Base-by-base conservation (phyloP, 306 rosid genomes). In the Vigna mungo region DNA sequence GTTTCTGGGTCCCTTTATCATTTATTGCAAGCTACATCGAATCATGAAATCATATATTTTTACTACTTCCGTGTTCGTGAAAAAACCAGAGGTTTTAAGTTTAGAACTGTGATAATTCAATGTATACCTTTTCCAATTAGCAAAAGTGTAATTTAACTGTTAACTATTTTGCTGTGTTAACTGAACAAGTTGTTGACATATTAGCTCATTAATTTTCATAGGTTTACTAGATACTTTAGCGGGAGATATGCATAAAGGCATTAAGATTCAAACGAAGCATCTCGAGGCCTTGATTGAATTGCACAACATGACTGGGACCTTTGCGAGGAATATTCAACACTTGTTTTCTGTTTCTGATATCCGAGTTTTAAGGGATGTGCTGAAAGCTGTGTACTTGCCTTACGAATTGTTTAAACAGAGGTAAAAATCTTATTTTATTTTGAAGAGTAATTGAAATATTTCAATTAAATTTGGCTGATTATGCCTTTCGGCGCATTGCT, bases 191-290 rank as follows among this genome's bases (percentile, higher is more conserved):
- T 52, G 34, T 51, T 76, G 81, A 77, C 64, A 37, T 73, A 47
- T 80, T 65, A 67, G 58, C 81, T 86, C 37, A 46, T 78, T 12
- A 80, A 63, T 82, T 39, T 68, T 54, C 74, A 67, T 84, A 96
- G 99, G 99, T 76, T 87, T 92, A 78, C 85, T 87, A 54, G 98
- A 96, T 83, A 89, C 88, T 75, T 83, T 96, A 77, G 90, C 98
- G 68, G 97, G 98, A 62, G 98, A 91, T 80, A 92, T 91, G 98
- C 97, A 94, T 56, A 96, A 96, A 89, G 99, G 99, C 78, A 90
- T 84, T 80, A 96, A 88, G 88, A 88, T 89, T 84, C 99, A 92
- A 86, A 87, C 92, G 7, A 96, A 88, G 86, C 99, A 96, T 82
- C 82, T 96, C 71, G 97, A 89, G 79, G 91, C 94, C 65, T 86